Evolutionary conservation across 179 eudicot species (phyloP), one percentile per base, ranked within the genome.

Genomic region (Nepenthes alata): DNA sequence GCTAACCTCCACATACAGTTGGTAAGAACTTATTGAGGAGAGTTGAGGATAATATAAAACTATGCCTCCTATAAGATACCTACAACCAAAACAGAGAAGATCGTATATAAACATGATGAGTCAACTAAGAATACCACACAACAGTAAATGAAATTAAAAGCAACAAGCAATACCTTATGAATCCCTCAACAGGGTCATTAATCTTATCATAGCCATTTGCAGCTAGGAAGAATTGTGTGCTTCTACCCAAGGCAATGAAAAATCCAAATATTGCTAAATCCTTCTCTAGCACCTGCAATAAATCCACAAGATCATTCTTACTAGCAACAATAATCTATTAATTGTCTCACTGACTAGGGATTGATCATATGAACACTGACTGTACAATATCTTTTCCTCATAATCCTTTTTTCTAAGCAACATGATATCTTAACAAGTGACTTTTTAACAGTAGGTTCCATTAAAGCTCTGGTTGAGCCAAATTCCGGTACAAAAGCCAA

Each of bases 221-320:
- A 62, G 67, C 79, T 25, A 89, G 75, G 72, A 70, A 93, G 36
- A 87, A 81, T 48, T 78, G 80, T 55, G 95, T 89, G 65, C 96
- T 89, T 83, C 90, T 89, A 41, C 96, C 98, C 54, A 93, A 76
- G 59, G 98, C 89, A 60, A 93, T 79, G 74, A 93, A 93, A 72
- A 86, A 83, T 58, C 98, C 98, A 80, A 93, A 89, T 72, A 93
- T 75, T 58, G 98, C 89, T 63, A 93, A 78, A 80, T 93, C 98
- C 81, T 69, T 93, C 71, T 93, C 98, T 73, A 93, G 61, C 6
- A 93, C 90, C 98, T 89, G 66, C 61, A 80, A 35, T 11, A 37
- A 10, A 60, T 25, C 13, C 58, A 53, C 50, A 75, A 39, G 55
- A 11, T 52, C 55, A 52, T 52, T 50, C 16, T 6, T 52, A 13